A percentile compares a stretch with the other conserved stretches of the same genome.
Evolutionary conservation across 495 filamentous ascomycete genomes (phyloP).

Genomic region (Podospora tetraspora): DNA sequence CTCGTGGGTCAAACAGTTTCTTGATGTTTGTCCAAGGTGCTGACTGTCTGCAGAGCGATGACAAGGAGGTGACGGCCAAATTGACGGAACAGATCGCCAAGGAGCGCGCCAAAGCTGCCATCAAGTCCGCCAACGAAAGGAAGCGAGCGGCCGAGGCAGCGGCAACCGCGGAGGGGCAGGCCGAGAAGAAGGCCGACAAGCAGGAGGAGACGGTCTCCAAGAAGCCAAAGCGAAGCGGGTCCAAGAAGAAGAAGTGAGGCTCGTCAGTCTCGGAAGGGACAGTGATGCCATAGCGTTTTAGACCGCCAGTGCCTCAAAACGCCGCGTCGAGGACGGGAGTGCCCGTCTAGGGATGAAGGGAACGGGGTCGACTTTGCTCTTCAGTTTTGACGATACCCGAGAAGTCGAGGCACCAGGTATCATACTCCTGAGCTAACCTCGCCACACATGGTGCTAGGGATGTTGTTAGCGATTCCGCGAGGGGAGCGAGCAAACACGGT

Average conservation of each 20-base stretch:
- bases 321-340: neutral
- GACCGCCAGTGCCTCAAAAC: neutral
- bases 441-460: neutral
- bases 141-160: constrained; percentile 35
- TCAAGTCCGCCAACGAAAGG: constrained; percentile 32
- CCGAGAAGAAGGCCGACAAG: constrained; percentile 16
- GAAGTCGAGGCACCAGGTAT: neutral
- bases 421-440: neutral
- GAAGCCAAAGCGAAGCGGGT: constrained; percentile 19
- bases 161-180: constrained; percentile 15
- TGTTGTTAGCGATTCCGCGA: neutral
- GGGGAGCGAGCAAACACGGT: neutral
- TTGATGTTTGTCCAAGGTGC: neutral
- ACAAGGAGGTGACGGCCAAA: constrained; percentile 35
- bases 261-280: neutral
- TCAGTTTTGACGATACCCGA: neutral
- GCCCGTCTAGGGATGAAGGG: neutral
- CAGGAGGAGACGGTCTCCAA: constrained; percentile 28
- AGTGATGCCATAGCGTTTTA: neutral
- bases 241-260: constrained; percentile 7
- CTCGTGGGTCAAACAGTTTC: constrained; percentile 46
- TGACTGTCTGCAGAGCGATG: constrained; percentile 30
- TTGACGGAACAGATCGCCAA: constrained; percentile 43
- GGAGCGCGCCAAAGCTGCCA: constrained; percentile 40
- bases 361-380: neutral